Evolutionary conservation across 1,284 basidiomycete species (phyloP).

Genomic region (Golubevia sp.): DNA sequence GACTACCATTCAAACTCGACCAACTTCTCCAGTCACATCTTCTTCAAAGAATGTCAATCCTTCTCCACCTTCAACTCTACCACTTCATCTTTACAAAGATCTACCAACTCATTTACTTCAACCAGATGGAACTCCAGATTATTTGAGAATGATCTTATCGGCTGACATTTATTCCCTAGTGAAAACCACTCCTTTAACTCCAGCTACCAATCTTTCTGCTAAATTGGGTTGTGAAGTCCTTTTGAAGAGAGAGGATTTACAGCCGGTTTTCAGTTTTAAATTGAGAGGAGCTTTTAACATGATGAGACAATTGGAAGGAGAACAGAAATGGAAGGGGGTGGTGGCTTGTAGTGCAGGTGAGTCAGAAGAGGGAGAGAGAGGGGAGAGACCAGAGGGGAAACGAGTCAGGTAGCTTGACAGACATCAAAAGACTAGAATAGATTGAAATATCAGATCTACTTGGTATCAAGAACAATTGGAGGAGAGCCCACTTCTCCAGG

Average conservation of each 20-base stretch:
- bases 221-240: conserved; percentile 90
- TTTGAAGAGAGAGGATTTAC: conserved; percentile 91
- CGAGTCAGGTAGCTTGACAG: too few relatives aligned
- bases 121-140: conserved; percentile 80
- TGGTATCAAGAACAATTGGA: too few relatives aligned
- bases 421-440: too few relatives aligned
- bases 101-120: conserved; percentile 73
- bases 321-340: conserved; percentile 95
- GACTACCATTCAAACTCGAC: not conserved
- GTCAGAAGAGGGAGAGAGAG: conserved; percentile 64
- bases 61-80: conserved; percentile 8
- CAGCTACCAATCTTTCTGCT: conserved; percentile 81
- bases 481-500: too few relatives aligned
- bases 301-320: conserved; percentile 85
- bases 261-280: conserved; percentile 99
- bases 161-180: conserved; percentile 93
- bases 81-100: conserved; percentile 67
- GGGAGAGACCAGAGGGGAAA: not conserved
- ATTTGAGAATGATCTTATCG: conserved; percentile 87
- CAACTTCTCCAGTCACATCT: not conserved
- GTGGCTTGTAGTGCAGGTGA: conserved; percentile 95
- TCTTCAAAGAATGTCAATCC: conserved; percentile 1
- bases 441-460: too few relatives aligned
- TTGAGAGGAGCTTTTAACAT: conserved; percentile 92
- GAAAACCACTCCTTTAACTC: conserved; percentile 86